phyloP scores from a whole-genome alignment of 2,329 filamentous ascomycete species.

The Allantophomopsis lycopodina region DNA sequence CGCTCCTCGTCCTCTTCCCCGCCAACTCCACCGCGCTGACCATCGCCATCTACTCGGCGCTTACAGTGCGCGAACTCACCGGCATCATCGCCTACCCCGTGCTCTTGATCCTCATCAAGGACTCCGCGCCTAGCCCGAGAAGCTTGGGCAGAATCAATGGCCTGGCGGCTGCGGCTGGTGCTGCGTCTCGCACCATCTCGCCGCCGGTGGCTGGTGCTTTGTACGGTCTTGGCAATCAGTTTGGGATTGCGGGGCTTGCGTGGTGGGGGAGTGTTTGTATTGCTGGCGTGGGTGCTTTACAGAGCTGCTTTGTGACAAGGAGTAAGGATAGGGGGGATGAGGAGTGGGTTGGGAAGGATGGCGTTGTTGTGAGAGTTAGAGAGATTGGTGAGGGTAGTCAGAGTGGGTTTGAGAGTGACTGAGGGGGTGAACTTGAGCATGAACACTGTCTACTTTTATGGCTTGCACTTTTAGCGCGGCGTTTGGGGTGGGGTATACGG shows the following conservation, averaged over 20 bases:
- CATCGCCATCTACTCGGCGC: constrained; percentile 41
- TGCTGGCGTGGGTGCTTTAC: constrained; percentile 40
- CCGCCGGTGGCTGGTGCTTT: constrained; percentile 50
- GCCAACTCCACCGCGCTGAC: constrained; percentile 27
- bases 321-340: not conserved
- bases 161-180: constrained; percentile 49
- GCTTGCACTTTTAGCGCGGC: too few relatives aligned
- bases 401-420: too few relatives aligned
- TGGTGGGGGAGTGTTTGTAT: constrained; percentile 49
- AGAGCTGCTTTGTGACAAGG: constrained; percentile 33
- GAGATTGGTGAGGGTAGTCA: not conserved
- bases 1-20: constrained; percentile 41
- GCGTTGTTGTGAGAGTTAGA: not conserved
- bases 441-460: too few relatives aligned
- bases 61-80: constrained; percentile 41
- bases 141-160: constrained; percentile 53
- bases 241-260: constrained; percentile 44
- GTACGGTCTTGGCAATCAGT: constrained; percentile 43
- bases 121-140: constrained; percentile 40
- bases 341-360: not conserved
- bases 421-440: too few relatives aligned
- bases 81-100: constrained; percentile 51
- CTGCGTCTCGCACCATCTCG: constrained; percentile 53
- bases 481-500: too few relatives aligned
- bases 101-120: constrained; percentile 54